A percentile compares a stretch with the other conserved stretches of the same genome.
These are phyloP conservation scores for Hypoxylon sp. DNA, from an alignment of 2,329 filamentous ascomycete genomes.

Conservation along the genomic window DNA sequence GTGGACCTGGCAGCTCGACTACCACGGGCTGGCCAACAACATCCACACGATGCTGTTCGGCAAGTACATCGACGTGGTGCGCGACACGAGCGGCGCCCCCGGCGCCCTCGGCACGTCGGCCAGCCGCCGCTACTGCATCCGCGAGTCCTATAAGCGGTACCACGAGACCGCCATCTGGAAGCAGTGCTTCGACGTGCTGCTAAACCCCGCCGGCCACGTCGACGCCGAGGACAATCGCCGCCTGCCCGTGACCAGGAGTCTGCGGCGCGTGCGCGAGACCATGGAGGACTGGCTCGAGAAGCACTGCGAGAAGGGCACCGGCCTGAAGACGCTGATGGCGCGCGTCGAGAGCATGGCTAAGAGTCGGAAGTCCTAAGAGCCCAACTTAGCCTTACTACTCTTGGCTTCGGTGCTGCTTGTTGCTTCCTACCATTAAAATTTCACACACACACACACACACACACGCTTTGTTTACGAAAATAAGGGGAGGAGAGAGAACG, in stretches of 20 bases:
- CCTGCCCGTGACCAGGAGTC: slow-evolving; percentile 78
- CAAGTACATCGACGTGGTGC: slow-evolving; percentile 88
- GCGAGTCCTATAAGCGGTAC: slow-evolving; percentile 89
- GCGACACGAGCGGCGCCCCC: slow-evolving; percentile 64
- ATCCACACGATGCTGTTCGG: slow-evolving; percentile 92
- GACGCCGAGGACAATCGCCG: slow-evolving; percentile 71
- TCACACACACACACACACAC: no score
- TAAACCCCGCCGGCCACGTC: slow-evolving; percentile 81
- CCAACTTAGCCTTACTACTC: not conserved
- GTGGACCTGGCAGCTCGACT: slow-evolving; percentile 98
- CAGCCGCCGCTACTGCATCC: slow-evolving; percentile 79
- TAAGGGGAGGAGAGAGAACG: not conserved
- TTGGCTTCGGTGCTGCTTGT: slow-evolving; percentile 3
- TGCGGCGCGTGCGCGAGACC: slow-evolving; percentile 75
- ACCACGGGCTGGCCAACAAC: slow-evolving; percentile 90
- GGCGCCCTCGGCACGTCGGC: slow-evolving; percentile 65
- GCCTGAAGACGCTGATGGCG: slow-evolving; percentile 76
- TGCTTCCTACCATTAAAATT: no score
- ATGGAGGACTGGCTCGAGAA: slow-evolving; percentile 88
- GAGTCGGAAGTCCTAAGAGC: slow-evolving; percentile 18
- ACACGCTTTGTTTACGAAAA: not conserved
- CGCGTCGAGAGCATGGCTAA: slow-evolving; percentile 66
- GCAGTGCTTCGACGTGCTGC: slow-evolving; percentile 82
- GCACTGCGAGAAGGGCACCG: slow-evolving; percentile 83
- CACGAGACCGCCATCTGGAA: slow-evolving; percentile 96